These are phyloP conservation scores for Huiozyma naganishii DNA, from an alignment of 805 yeast genomes.

Conservation along the genomic window DNA sequence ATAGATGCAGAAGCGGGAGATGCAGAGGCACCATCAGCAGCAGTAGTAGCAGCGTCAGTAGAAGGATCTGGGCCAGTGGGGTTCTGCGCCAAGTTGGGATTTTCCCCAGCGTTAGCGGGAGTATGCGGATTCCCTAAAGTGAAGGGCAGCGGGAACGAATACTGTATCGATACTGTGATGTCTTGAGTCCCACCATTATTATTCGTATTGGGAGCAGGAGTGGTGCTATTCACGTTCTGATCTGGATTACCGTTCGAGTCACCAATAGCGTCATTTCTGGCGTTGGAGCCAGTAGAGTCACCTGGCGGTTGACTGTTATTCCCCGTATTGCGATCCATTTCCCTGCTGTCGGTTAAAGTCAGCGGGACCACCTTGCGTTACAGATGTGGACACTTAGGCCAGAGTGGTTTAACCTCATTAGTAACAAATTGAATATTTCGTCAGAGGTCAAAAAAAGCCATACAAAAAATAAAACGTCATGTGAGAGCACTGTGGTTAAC, in stretches of 20 bases:
- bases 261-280: constrained; percentile 15
- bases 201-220: background rate
- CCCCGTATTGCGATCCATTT: background rate
- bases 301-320: background rate
- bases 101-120: background rate
- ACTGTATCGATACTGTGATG: constrained; percentile 2
- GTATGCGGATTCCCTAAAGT: background rate
- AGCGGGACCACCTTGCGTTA: no score
- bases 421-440: no score
- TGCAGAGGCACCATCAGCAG: background rate
- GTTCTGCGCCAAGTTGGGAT: background rate
- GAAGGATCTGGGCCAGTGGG: constrained; percentile 12
- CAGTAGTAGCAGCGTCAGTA: constrained; percentile 1
- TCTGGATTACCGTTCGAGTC: background rate
- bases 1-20: background rate
- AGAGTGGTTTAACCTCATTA: no score
- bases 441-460: no score
- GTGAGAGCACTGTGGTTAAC: no score
- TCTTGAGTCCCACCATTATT: background rate
- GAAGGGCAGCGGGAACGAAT: background rate
- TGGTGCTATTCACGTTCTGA: constrained; percentile 27
- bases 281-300: background rate
- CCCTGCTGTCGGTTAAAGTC: background rate
- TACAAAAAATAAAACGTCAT: no score
- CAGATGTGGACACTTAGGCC: no score